phyloP scores from a whole-genome alignment of 257 asterid species.

The Vinca minor region DNA sequence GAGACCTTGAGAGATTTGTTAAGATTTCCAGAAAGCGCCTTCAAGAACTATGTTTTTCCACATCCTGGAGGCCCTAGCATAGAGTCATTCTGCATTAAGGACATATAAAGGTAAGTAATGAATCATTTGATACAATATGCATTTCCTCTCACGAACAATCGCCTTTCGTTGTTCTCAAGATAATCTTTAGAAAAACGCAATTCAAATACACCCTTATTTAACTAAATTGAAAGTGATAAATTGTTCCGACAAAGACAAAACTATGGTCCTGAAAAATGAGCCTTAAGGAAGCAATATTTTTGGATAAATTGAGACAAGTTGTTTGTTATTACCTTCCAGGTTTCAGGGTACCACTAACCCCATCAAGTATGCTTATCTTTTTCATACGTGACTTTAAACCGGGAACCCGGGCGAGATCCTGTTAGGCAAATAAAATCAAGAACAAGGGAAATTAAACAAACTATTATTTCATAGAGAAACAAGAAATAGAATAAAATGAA shows the following conservation, averaged over 20 bases:
- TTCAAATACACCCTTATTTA: too few relatives aligned
- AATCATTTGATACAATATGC: neutral
- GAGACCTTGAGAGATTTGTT: conserved; percentile 46
- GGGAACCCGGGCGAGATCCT: conserved; percentile 47
- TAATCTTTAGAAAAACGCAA: too few relatives aligned
- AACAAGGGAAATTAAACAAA: neutral
- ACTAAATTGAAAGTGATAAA: neutral
- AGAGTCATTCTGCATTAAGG: conserved; percentile 46
- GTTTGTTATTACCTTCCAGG: conserved; percentile 49
- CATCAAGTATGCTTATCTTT: conserved; percentile 42
- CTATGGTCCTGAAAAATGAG: neutral
- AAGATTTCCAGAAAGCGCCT: conserved; percentile 64
- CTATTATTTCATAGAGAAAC: neutral
- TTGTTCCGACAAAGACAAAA: neutral
- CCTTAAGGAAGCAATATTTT: neutral
- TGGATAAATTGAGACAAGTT: neutral
- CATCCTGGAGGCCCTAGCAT: conserved; percentile 74
- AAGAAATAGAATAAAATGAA: neutral
- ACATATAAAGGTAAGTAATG: conserved; percentile 1
- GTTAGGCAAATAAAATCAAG: conserved; percentile 9
- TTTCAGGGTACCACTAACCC: conserved; percentile 49
- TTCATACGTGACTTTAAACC: conserved; percentile 40
- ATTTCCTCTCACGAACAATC: too few relatives aligned
- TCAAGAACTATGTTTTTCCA: conserved; percentile 61
- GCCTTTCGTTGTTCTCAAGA: too few relatives aligned